phyloP scores from a whole-genome alignment of 768 basidiomycete genomes.

The Crucibulum laeve region DNA sequence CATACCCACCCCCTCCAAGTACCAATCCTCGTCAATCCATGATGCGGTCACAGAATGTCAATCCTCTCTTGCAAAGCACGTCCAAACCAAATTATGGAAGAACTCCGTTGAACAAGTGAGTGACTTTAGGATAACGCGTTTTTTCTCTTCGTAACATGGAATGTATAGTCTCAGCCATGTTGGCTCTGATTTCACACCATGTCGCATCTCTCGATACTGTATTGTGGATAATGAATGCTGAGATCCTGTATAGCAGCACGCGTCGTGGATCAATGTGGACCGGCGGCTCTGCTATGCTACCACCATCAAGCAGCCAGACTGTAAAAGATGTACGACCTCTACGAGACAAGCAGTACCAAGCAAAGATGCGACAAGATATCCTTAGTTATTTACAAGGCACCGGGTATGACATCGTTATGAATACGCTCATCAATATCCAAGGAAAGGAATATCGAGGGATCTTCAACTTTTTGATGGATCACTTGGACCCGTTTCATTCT shows the following conservation, averaged over 20 bases:
- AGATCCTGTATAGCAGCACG: conserved; percentile 42
- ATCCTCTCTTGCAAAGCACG: conserved; percentile 66
- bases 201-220: background rate
- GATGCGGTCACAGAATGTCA: conserved; percentile 63
- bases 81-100: conserved; percentile 63
- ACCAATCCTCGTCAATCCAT: conserved; percentile 67
- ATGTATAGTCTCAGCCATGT: background rate
- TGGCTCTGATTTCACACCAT: background rate
- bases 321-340: conserved; percentile 75
- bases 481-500: conserved; percentile 69
- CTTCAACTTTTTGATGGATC: conserved; percentile 71
- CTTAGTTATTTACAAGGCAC: conserved; percentile 59
- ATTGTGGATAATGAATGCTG: background rate
- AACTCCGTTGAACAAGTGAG: conserved; percentile 73
- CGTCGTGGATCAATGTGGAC: conserved; percentile 77
- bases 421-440: conserved; percentile 72
- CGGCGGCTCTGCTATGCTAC: conserved; percentile 42
- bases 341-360: conserved; percentile 70
- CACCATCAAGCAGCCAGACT: conserved; percentile 49
- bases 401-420: conserved; percentile 65
- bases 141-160: conserved; percentile 1
- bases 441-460: conserved; percentile 84
- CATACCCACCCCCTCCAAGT: conserved; percentile 35
- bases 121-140: conserved; percentile 8
- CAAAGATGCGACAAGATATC: conserved; percentile 76